Evolutionary conservation across 2,329 filamentous ascomycete genomes (phyloP), one percentile per base, ranked within the genome.

Genomic region (Scytalidium lignicola): DNA sequence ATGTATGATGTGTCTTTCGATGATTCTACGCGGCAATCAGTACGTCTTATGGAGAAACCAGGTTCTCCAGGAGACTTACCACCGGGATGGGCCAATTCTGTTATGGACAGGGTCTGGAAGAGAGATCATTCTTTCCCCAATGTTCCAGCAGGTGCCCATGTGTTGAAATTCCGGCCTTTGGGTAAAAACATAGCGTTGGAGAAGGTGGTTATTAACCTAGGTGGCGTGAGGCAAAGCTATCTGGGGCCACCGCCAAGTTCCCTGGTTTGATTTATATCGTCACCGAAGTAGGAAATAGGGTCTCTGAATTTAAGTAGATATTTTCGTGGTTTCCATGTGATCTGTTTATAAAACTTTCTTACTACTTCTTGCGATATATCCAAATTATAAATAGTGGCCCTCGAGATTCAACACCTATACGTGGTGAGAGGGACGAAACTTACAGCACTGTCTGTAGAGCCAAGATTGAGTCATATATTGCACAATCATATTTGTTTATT

Each of bases 91-190:
- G 46, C 20, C 19, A 32, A 23, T 43, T 56, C 44, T 12, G 48
- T 46, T 44, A 37, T 46, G 40, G 53, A 56, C 32, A 49, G 50
- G 18, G 51, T 53, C 9, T 56, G 54, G 54, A 39, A 59, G 17
- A 70, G 67, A 43, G 69, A 62, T 18, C 73, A 70, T 10, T 68
- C 43, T 2, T 55, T 66, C 28, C 59, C 65, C 55, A 58, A 68
- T 51, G 3, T 61, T 3, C 54, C 49, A 2, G 44, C 53, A 20
- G 49, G 41, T 2, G 32, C 40, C n/a, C 54, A 66, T 50, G 57
- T 51, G 2, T 41, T 65, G 29, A 61, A 58, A 28, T 37, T 65
- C 20, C 58, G 61, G 56, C 47, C 56, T 3, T 43, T 62, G 15
- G 58, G 63, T 40, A 53, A 60, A 1, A 61, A 62, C 8, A 45